Evolutionary conservation across 352 stramenopile genomes (phyloP).

Genomic region (Phytophthora pluvialis): DNA sequence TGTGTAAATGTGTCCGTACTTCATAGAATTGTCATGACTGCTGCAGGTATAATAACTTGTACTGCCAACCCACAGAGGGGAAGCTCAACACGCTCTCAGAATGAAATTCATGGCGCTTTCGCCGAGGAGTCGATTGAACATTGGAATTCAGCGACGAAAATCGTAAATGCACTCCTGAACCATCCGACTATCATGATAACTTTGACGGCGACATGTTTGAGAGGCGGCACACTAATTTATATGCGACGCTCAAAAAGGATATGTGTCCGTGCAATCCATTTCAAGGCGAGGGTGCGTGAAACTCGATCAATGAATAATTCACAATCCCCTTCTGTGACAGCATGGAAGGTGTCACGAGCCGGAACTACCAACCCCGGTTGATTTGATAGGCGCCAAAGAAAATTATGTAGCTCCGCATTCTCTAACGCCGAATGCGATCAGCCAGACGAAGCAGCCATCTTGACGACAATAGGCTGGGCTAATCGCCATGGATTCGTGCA

Average conservation of each 20-base stretch:
- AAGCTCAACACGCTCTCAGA: neutral
- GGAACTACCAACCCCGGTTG: neutral
- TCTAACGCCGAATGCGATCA: neutral
- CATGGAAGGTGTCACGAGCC: neutral
- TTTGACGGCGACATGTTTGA: constrained; percentile 4
- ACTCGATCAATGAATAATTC: neutral
- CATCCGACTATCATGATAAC: constrained; percentile 1
- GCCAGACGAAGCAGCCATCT: neutral
- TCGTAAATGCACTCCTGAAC: neutral
- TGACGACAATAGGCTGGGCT: neutral
- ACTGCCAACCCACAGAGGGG: neutral
- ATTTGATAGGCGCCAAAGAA: neutral
- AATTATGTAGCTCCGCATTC: neutral
- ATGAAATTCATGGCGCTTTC: constrained; percentile 1
- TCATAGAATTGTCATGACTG: constrained; percentile 5
- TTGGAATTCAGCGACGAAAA: constrained; percentile 12
- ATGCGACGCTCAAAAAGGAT: neutral
- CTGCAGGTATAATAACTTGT: constrained; percentile 13
- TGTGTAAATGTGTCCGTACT: constrained; percentile 2
- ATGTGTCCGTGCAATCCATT: neutral
- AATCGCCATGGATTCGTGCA: neutral
- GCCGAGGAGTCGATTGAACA: constrained; percentile 1
- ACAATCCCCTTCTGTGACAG: neutral
- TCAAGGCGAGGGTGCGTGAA: neutral
- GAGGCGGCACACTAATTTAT: constrained; percentile 2